Percentiles rank a stretch among this genome's conserved stretches.
Evolutionary conservation across 2,329 filamentous ascomycete genomes (phyloP).

Genomic region (Beauveria pseudobassiana): DNA sequence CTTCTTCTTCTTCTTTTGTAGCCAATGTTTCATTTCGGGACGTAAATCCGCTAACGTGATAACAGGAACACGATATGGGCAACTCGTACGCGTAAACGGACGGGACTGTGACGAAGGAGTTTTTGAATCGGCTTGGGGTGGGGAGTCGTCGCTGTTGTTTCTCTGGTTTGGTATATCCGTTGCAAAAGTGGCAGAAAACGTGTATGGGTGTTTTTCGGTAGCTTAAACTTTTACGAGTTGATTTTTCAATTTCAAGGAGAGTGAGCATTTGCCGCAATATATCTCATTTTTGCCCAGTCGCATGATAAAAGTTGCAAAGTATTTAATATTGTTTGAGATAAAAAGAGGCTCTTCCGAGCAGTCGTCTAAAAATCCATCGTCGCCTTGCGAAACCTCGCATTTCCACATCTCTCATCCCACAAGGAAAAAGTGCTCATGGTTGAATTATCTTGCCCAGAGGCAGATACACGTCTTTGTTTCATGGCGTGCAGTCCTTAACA

Average conservation of each 20-base stretch:
- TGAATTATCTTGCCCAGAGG: too few species aligned
- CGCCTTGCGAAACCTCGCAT: background rate
- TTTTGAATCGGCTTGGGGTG: background rate
- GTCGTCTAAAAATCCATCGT: background rate
- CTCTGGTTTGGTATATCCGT: background rate
- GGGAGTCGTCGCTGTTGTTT: background rate
- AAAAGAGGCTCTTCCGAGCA: background rate
- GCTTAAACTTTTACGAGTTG: background rate
- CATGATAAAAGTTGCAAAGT: background rate
- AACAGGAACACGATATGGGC: conserved; percentile 58
- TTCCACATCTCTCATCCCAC: background rate
- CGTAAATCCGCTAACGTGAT: background rate
- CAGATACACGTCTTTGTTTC: too few species aligned
- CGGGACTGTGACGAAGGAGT: background rate
- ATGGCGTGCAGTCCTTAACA: too few species aligned
- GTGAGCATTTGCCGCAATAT: background rate
- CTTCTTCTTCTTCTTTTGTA: background rate
- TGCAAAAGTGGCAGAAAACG: background rate
- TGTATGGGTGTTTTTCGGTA: background rate
- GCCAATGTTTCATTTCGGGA: too few species aligned
- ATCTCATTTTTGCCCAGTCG: background rate
- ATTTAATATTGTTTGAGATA: background rate
- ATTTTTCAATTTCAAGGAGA: background rate
- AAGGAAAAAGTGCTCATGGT: background rate
- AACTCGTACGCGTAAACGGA: conserved; percentile 45